Evolutionary conservation across 495 filamentous ascomycete genomes (phyloP).

Genomic region (Penicillium goetzii): DNA sequence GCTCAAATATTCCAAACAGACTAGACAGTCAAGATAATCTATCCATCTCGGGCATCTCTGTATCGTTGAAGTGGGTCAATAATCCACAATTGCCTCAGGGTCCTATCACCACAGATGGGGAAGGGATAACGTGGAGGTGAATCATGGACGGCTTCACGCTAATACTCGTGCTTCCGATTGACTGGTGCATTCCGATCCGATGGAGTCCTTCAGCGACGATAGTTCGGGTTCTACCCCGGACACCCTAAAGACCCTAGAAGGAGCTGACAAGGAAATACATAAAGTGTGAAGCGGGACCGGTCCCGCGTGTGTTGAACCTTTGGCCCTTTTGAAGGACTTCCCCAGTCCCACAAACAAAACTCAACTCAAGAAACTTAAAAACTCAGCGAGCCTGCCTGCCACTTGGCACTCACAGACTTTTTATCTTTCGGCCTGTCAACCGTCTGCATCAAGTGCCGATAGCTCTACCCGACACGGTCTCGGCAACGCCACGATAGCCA

Average conservation of each 20-base stretch:
- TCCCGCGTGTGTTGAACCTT: background rate
- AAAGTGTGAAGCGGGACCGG: background rate
- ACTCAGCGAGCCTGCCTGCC: background rate
- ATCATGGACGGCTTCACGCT: background rate
- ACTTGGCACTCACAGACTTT: too few species aligned
- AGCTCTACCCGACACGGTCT: constrained; percentile 10
- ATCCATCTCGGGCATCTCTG: background rate
- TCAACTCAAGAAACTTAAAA: background rate
- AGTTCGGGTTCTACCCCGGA: constrained; percentile 6
- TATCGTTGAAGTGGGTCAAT: background rate
- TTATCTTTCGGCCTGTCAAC: background rate
- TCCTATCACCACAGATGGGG: background rate
- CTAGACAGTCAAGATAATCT: background rate
- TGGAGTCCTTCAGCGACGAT: background rate
- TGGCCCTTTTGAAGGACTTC: too few species aligned
- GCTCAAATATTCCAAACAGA: background rate
- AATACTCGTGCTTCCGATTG: background rate
- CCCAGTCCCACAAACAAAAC: background rate
- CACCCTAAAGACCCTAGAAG: background rate
- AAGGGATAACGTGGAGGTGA: background rate
- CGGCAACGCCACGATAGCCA: background rate
- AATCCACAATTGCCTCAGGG: background rate
- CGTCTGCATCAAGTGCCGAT: constrained; percentile 17
- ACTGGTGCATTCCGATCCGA: constrained; percentile 8
- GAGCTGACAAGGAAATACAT: constrained; percentile 2